These are phyloP conservation scores for Mortierella sp. DNA, from an alignment of 371 early-diverging fungal species.

Conservation along the genomic window DNA sequence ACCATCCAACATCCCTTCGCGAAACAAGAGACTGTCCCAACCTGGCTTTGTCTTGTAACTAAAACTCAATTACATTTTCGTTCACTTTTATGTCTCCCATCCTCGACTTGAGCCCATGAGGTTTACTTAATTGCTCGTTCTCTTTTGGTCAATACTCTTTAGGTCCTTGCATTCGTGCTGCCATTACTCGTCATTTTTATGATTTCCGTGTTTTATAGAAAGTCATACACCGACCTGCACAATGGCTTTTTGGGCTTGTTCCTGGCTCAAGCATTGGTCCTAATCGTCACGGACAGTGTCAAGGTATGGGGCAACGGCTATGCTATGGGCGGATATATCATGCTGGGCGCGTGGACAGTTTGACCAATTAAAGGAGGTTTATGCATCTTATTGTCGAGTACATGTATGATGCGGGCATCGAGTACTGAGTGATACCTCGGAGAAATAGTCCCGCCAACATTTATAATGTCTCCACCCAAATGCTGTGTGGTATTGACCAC, in stretches of 20 bases:
- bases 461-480: too few species aligned
- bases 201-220: conserved; percentile 60
- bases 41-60: conserved; percentile 65
- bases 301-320: conserved; percentile 64
- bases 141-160: background rate
- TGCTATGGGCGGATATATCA: background rate
- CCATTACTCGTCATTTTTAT: conserved; percentile 68
- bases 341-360: background rate
- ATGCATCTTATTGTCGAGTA: background rate
- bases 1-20: conserved; percentile 76
- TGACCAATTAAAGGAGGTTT: background rate
- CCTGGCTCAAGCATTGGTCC: conserved; percentile 71
- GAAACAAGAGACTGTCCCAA: conserved; percentile 72
- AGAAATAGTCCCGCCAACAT: too few species aligned
- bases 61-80: conserved; percentile 1
- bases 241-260: conserved; percentile 60
- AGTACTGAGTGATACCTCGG: too few species aligned
- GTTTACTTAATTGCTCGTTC: background rate
- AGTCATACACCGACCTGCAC: conserved; percentile 76
- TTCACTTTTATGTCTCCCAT: background rate
- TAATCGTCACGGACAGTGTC: conserved; percentile 78
- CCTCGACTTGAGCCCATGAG: background rate
- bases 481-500: background rate
- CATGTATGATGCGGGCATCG: background rate
- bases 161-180: conserved; percentile 61